Conservation (phyloP, 176 grass and related monocot genomes). For the Triticum turgidum region DNA sequence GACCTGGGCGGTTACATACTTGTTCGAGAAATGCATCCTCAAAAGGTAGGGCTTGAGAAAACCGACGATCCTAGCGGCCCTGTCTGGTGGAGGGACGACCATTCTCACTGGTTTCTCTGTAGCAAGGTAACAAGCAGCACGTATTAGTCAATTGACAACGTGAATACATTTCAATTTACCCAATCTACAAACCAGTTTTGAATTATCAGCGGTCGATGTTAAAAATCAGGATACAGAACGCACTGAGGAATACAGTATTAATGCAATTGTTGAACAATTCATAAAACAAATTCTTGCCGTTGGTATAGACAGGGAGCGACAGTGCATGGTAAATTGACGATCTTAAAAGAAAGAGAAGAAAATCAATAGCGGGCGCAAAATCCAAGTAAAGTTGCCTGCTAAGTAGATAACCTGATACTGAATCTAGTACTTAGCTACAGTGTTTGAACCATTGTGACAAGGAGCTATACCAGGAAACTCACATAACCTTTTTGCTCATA, state of each 20-base stretch:
- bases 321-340: not conserved
- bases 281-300: not conserved
- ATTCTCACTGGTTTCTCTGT: slow-evolving; percentile 24
- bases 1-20: slow-evolving; percentile 66
- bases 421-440: not conserved
- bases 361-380: not conserved
- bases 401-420: not conserved
- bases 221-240: not conserved
- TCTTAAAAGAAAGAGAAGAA: not conserved
- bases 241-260: not conserved
- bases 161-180: not conserved
- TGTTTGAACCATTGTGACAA: not conserved
- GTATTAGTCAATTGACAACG: not conserved
- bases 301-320: not conserved
- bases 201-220: not conserved
- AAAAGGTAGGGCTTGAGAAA: slow-evolving; percentile 73
- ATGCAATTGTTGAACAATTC: not conserved
- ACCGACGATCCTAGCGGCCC: slow-evolving; percentile 47
- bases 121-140: not conserved
- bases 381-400: not conserved
- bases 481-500: not conserved
- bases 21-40: slow-evolving; percentile 84
- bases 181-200: not conserved
- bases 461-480: not conserved
- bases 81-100: slow-evolving; percentile 73